Conservation (phyloP, 139 green algal genomes). For the Desmodesmus armatus region DNA sequence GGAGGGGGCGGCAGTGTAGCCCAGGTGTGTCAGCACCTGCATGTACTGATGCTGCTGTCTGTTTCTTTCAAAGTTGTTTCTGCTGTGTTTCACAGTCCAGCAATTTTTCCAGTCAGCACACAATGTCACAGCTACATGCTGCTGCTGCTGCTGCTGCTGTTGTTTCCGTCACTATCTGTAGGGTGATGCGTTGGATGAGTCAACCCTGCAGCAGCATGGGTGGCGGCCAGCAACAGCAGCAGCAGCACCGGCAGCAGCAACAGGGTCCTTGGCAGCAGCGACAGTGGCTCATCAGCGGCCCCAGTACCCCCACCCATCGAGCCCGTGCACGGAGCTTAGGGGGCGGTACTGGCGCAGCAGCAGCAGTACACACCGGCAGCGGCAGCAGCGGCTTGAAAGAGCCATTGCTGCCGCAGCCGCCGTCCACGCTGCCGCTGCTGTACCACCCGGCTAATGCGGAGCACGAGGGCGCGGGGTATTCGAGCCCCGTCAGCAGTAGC, state of each 20-base stretch:
- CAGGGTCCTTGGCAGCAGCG: neutral
- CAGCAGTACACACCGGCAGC: too few relatives aligned
- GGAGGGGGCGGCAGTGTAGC: too few relatives aligned
- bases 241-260: constrained; percentile 17
- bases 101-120: too few relatives aligned
- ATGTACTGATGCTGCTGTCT: too few relatives aligned
- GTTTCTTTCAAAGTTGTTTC: too few relatives aligned
- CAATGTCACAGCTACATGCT: too few relatives aligned
- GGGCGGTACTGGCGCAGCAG: neutral
- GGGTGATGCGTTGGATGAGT: neutral
- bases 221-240: constrained; percentile 15
- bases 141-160: too few relatives aligned
- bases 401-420: too few relatives aligned
- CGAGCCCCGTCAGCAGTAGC: constrained; percentile 12
- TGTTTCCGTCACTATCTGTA: too few relatives aligned
- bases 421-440: constrained; percentile 13
- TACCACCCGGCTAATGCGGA: neutral
- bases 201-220: neutral
- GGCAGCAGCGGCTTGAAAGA: too few relatives aligned
- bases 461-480: constrained; percentile 23
- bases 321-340: neutral
- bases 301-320: neutral
- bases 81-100: too few relatives aligned
- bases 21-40: too few relatives aligned
- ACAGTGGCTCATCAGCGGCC: constrained; percentile 30